Evolutionary conservation across 2,329 filamentous ascomycete genomes (phyloP).

Genomic region (Zalaria obscura): DNA sequence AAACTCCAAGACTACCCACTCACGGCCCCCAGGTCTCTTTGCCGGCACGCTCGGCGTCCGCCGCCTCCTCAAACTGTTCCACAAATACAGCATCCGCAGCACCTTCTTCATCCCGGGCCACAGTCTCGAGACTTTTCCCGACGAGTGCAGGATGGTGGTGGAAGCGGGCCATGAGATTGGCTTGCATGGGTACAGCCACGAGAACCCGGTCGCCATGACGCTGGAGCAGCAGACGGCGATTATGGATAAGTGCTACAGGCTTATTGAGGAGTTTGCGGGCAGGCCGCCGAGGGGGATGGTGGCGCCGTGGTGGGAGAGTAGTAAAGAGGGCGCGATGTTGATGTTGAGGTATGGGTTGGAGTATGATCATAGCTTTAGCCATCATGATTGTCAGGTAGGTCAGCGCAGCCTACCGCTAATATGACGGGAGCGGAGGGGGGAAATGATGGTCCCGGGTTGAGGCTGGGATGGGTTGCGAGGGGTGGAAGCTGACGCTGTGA

Average conservation of each 20-base stretch:
- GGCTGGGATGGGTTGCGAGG: neutral
- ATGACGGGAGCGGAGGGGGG: no score
- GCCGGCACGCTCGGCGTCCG: constrained; percentile 53
- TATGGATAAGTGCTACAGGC: constrained; percentile 57
- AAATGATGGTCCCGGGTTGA: no score
- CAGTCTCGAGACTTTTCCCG: constrained; percentile 50
- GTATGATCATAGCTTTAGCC: constrained; percentile 54
- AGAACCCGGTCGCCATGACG: constrained; percentile 59
- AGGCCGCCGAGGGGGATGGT: constrained; percentile 60
- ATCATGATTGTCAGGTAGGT: constrained; percentile 39
- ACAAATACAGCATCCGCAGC: constrained; percentile 58
- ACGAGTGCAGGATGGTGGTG: constrained; percentile 46
- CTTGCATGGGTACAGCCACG: constrained; percentile 60
- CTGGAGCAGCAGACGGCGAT: constrained; percentile 63
- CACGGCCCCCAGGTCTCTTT: no score
- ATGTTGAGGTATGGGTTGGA: constrained; percentile 53
- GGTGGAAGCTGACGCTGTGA: neutral
- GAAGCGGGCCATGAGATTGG: constrained; percentile 54
- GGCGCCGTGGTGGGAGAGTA: constrained; percentile 64
- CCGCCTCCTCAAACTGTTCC: constrained; percentile 55
- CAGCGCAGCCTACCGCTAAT: no score
- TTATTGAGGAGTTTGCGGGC: constrained; percentile 56
- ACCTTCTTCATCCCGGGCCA: constrained; percentile 54
- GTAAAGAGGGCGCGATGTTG: constrained; percentile 50
- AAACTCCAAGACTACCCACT: no score